These are phyloP conservation scores for Paramyrothecium roridum DNA, from an alignment of 2,329 filamentous ascomycete species.

Conservation along the genomic window DNA sequence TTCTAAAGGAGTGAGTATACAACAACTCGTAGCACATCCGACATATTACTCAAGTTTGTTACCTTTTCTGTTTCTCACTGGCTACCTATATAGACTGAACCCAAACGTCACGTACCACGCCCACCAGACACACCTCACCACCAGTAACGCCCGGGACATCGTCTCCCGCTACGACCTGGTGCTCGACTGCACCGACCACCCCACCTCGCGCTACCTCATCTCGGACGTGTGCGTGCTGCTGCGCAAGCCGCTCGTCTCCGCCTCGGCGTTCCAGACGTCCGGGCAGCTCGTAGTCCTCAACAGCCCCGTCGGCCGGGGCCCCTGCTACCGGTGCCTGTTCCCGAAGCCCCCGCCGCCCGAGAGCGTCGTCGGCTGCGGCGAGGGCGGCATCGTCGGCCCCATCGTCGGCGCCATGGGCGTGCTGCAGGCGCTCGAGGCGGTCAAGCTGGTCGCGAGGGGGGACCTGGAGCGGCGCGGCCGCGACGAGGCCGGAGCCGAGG, in stretches of 20 bases:
- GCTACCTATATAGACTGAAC: conserved; percentile 60
- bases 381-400: conserved; percentile 88
- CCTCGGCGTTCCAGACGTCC: conserved; percentile 82
- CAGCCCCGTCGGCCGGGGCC: conserved; percentile 70
- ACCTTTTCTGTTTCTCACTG: too few relatives aligned
- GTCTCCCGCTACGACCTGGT: conserved; percentile 75
- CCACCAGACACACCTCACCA: conserved; percentile 62
- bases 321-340: conserved; percentile 93
- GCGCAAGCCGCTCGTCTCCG: conserved; percentile 77
- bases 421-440: conserved; percentile 82
- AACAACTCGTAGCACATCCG: background rate
- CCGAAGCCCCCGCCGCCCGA: conserved; percentile 81
- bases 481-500: too few relatives aligned
- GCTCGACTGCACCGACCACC: conserved; percentile 93
- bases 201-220: conserved; percentile 86
- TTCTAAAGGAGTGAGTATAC: conserved; percentile 48
- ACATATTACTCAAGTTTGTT: too few relatives aligned
- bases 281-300: conserved; percentile 90
- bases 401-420: conserved; percentile 94
- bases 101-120: conserved; percentile 63
- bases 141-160: conserved; percentile 64
- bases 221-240: conserved; percentile 85
- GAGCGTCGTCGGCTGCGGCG: conserved; percentile 81
- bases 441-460: conserved; percentile 68
- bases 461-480: conserved; percentile 12